Percentiles rank a stretch among this genome's conserved stretches.
These are phyloP conservation scores for Malassezia obtusa DNA, from an alignment of 1,284 basidiomycete genomes.

Conservation along the genomic window DNA sequence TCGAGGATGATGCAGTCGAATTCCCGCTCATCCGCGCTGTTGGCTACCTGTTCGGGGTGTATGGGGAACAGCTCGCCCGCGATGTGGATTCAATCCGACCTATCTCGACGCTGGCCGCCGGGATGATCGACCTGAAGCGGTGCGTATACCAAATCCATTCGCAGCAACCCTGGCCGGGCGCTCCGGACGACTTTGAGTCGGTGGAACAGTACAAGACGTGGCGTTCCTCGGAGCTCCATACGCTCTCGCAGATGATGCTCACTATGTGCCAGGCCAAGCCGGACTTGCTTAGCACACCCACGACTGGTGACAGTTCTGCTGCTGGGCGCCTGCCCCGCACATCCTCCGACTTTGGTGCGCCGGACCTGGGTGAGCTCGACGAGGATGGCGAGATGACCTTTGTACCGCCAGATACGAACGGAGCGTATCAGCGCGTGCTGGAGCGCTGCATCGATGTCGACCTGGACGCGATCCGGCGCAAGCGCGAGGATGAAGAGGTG, in stretches of 20 bases:
- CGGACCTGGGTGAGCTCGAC: constrained; percentile 12
- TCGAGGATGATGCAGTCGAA: constrained; percentile 16
- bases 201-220: constrained; percentile 69
- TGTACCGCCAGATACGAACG: constrained; percentile 78
- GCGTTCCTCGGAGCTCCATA: constrained; percentile 70
- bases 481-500: constrained; percentile 91
- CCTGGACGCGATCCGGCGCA: constrained; percentile 75
- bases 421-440: constrained; percentile 72
- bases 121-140: constrained; percentile 55
- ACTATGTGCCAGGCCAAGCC: constrained; percentile 78
- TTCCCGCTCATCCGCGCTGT: constrained; percentile 53
- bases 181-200: constrained; percentile 75
- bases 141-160: constrained; percentile 84
- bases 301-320: constrained; percentile 11
- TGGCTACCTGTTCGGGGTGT: constrained; percentile 64
- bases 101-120: constrained; percentile 59
- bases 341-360: neutral
- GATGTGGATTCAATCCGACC: constrained; percentile 64
- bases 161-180: constrained; percentile 70
- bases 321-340: neutral
- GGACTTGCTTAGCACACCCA: constrained; percentile 65
- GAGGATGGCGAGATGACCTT: constrained; percentile 57
- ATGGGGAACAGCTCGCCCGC: constrained; percentile 59
- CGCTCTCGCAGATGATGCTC: constrained; percentile 77
- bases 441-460: constrained; percentile 75